These are phyloP conservation scores for Metschnikowia lochheadii DNA, from an alignment of 805 yeast genomes.

Conservation along the genomic window DNA sequence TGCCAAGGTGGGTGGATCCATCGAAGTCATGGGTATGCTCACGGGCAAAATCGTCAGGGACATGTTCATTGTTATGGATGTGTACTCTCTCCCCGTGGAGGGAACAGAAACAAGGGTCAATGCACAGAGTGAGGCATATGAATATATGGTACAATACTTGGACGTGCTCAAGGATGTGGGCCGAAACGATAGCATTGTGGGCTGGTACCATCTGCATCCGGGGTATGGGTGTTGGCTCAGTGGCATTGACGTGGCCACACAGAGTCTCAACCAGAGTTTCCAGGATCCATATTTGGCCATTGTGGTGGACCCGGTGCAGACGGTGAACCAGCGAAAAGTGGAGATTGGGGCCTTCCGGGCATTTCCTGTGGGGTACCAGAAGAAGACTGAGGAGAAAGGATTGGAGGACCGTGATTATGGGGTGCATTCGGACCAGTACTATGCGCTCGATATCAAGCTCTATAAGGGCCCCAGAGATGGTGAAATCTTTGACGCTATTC, in stretches of 20 bases:
- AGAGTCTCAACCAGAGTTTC: constrained; percentile 73
- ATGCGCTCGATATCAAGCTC: constrained; percentile 58
- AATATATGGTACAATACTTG: constrained; percentile 85
- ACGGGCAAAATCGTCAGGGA: constrained; percentile 64
- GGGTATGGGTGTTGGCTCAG: constrained; percentile 97
- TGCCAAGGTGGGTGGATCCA: constrained; percentile 77
- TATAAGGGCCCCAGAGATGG: constrained; percentile 53
- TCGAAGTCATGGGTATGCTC: constrained; percentile 95
- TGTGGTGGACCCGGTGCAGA: constrained; percentile 79
- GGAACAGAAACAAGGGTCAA: constrained; percentile 96
- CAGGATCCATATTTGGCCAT: constrained; percentile 91
- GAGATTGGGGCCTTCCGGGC: constrained; percentile 91
- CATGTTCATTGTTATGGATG: constrained; percentile 68
- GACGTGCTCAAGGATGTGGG: constrained; percentile 50
- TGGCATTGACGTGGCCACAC: constrained; percentile 91
- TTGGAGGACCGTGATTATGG: constrained; percentile 53
- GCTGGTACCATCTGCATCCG: constrained; percentile 98
- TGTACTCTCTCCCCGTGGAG: constrained; percentile 84
- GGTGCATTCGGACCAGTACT: constrained; percentile 64
- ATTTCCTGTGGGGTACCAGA: constrained; percentile 36
- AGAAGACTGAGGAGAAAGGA: constrained; percentile 2
- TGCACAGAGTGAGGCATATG: constrained; percentile 91
- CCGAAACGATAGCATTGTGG: constrained; percentile 65
- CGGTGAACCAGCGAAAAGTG: constrained; percentile 56
- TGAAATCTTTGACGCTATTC: constrained; percentile 26